Evolutionary conservation across 495 filamentous ascomycete species (phyloP), one percentile per base, ranked within the genome.

Genomic region (Aspergillus asperescens): DNA sequence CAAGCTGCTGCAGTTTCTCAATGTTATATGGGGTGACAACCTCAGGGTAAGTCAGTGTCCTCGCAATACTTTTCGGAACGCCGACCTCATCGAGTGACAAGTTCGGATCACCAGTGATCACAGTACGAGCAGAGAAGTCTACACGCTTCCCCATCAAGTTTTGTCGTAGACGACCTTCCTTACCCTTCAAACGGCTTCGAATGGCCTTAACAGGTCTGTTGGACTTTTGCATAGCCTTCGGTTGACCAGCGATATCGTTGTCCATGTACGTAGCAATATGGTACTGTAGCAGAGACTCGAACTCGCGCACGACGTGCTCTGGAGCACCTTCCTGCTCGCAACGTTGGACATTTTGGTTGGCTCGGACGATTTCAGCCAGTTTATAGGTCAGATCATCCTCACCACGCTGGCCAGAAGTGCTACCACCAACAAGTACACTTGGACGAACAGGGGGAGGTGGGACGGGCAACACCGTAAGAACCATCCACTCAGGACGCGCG

Each of bases 111-210:
- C 93, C 93, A 48, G 93, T 98, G 64, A 97, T 98, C 69, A 99
- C 93, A 23, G 93, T 99, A 84, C 93, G 94, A 15, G 93, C 94
- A 1, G 93, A 99, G 68, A 99, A 99, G 62, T 99, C 93, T 27
- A 99, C 93, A 79, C 93, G 93, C 71, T 99, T 99, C 34, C 93
- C 93, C 93, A 98, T 98, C 74, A 97, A 78, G 64, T 97, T 99
- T 60, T 94, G 93, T 68, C 93, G 88, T 13, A 99, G 77, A 72
- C 93, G 89, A 62, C 93, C 93, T 68, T 99, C 93, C 64, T 99
- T 99, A 50, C 94, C 93, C 78, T 99, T 99, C 59, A 99, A 72
- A 73, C 93, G 90, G 54, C 88, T 90, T 45, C 93, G 89, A 58
- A 99, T 91, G 20, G 90, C 87, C 74, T 99, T 99, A 54, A 99